A percentile compares a stretch with the other conserved stretches of the same genome.
Evolutionary conservation across 1,284 basidiomycete species (phyloP).

Genomic region (Pholiota adiposa): DNA sequence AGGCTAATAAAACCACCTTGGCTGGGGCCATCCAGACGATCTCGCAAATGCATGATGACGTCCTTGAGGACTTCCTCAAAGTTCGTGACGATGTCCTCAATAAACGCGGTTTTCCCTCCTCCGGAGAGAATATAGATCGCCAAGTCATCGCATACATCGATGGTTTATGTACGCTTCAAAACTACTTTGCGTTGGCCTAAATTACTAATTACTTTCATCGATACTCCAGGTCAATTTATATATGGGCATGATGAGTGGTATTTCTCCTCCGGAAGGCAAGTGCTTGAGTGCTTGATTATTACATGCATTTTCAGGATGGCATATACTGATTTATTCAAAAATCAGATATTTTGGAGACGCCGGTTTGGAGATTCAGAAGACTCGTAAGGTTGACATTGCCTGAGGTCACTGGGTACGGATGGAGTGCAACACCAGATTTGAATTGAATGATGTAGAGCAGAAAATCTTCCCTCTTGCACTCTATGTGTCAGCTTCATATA

Average conservation of each 20-base stretch:
- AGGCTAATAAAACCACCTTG: constrained; percentile 1
- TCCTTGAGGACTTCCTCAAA: constrained; percentile 7
- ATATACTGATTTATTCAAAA: not conserved
- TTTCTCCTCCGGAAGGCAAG: constrained; percentile 5
- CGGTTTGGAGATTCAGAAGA: not conserved
- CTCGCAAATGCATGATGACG: constrained; percentile 1
- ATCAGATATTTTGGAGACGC: constrained; percentile 3
- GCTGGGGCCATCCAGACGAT: constrained; percentile 9
- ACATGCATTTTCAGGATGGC: not conserved
- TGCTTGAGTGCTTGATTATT: not conserved
- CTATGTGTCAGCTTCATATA: too few relatives aligned
- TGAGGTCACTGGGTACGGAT: too few relatives aligned
- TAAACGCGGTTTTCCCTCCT: constrained; percentile 9
- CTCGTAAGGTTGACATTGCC: constrained; percentile 9
- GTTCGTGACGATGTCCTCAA: too few relatives aligned
- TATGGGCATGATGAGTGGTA: constrained; percentile 13
- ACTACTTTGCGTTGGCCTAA: too few relatives aligned
- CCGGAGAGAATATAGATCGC: constrained; percentile 7
- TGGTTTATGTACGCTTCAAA: not conserved
- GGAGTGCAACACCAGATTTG: too few relatives aligned
- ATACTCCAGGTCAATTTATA: constrained; percentile 5
- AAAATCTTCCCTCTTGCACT: too few relatives aligned
- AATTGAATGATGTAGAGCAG: too few relatives aligned
- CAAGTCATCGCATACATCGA: not conserved
- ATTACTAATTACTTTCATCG: too few relatives aligned